These are phyloP conservation scores for Diaporthe humulicola DNA, from an alignment of 2,329 filamentous ascomycete species.

Conservation along the genomic window DNA sequence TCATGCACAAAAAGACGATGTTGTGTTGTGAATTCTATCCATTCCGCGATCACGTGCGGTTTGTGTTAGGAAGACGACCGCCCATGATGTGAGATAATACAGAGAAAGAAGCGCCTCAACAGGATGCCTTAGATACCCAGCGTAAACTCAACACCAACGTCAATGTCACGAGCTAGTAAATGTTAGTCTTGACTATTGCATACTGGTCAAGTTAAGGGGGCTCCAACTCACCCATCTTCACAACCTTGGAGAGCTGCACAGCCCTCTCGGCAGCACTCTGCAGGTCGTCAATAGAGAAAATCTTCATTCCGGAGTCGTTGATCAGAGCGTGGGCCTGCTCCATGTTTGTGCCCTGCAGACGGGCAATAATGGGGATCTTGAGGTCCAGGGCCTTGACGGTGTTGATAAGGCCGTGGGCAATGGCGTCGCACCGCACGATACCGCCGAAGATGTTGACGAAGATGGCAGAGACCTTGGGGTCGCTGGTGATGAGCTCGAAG, in stretches of 20 bases:
- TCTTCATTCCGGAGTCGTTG: conserved; percentile 98
- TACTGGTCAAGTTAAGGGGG: background rate
- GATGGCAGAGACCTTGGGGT: conserved; percentile 97
- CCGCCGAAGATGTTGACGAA: conserved; percentile 99
- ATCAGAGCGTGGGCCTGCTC: conserved; percentile 92
- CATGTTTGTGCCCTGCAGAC: conserved; percentile 98
- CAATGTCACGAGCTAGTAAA: conserved; percentile 85
- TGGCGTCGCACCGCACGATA: conserved; percentile 97
- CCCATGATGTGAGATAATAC: conserved; percentile 33
- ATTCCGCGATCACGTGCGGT: background rate
- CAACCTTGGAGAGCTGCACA: conserved; percentile 98
- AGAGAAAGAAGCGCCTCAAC: conserved; percentile 31
- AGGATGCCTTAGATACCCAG: conserved; percentile 82
- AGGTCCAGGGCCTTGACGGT: conserved; percentile 96
- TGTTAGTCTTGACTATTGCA: conserved; percentile 31
- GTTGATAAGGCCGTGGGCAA: conserved; percentile 94
- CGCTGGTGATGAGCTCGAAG: conserved; percentile 98
- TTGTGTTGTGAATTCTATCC: conserved; percentile 29
- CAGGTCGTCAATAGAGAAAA: conserved; percentile 99
- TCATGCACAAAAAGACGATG: conserved; percentile 26
- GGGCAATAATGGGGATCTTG: conserved; percentile 95
- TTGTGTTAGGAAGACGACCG: background rate
- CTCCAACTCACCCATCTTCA: conserved; percentile 87
- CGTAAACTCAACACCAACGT: conserved; percentile 95
- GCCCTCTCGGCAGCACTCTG: conserved; percentile 98